Evolutionary conservation across 176 grass and related monocot genomes (phyloP), one percentile per base, ranked within the genome.

Genomic region (Thalia dealbata): DNA sequence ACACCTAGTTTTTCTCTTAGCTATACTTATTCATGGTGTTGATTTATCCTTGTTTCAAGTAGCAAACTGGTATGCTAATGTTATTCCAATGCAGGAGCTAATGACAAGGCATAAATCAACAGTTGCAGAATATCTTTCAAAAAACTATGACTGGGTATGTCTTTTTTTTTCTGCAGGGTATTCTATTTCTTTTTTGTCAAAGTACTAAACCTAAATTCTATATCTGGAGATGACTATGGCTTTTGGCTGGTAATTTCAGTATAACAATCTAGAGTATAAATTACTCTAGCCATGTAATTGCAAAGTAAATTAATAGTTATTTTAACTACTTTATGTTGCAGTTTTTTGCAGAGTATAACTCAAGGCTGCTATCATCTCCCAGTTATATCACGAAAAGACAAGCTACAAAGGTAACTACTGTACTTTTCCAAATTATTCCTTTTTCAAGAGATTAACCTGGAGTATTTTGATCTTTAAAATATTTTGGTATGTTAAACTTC

Each of bases 331-430:
- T 38, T 35, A 22, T 61, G 15, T 23, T 44, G 15, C 66, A 91
- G 85, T 91, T 91, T 58, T 88, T 91, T 80, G 32, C 32, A 10
- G 85, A 91, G 72, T 91, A 85, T 64, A 88, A 91, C 52, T 83
- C 71, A 0, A 85, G 76, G 41, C 50, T 86, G 61, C 44, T 88
- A 14, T 63, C 76, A 42, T 85, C 78, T 81, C 65, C 74, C 46
- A 91, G 83, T 50, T 88, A 85, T 67, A 73, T 88, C 52, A 88
- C 82, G 11, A 73, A 68, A 76, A 88, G 89, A 38, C 80, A 85
- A 73, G 72, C 80, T 24, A 65, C 64, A 80, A 79, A 83, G 67
- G 85, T 88, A 80, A 29, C 12, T 16, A 30, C 26, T 28, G 14
- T 32, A 4, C 15, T 15, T 50, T 29, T 16, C 24, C 24, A 42